Base-by-base conservation (phyloP, 257 asterid species). In the Nicotiana tomentosiformis region DNA sequence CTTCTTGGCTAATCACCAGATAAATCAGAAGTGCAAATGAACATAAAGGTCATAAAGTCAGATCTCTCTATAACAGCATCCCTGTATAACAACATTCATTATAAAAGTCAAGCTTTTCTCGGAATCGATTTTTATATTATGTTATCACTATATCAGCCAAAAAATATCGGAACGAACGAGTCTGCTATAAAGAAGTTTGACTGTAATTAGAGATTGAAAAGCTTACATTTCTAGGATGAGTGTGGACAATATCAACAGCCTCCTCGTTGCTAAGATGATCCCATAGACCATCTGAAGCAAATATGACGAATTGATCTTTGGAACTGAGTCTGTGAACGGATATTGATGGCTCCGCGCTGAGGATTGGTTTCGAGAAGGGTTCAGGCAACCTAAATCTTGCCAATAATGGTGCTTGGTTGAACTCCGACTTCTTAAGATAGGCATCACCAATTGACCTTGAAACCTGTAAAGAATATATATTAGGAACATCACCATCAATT, bases 211-310 rank as follows among this genome's bases (percentile, higher is more conserved):
- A 65, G 53, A 58, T 17, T 7, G 26, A 60, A 43, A 65, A 77
- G 81, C 95, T 84, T 84, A 95, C 99, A 43, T 82, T 66, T 26
- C 94, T 97, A 0, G 96, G 90, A 84, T 86, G 86, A 87, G 78
- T 90, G 86, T 84, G 83, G 62, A 94, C 98, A 26, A 96, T 90
- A 77, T 96, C 96, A 12, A 92, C 98, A 1, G 97, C 98, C 86
- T 96, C 99, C 60, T 96, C 91, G 90, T 94, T 96, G 92, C 91
- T 90, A 20, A 96, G 95, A 62, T 96, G 98, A 89, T 96, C 99
- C 99, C 99, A 96, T 83, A 96, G 85, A 77, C 99, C 99, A 83
- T 96, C 98, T 2, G 99, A 94, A 83, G 97, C 99, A 74, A 96
- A 92, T 60, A 96, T 89, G 85, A 96, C 82, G 65, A 94, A 96